Evolutionary conservation across 2,329 filamentous ascomycete genomes (phyloP), one percentile per base, ranked within the genome.

Genomic region (Neobulgaria alba): DNA sequence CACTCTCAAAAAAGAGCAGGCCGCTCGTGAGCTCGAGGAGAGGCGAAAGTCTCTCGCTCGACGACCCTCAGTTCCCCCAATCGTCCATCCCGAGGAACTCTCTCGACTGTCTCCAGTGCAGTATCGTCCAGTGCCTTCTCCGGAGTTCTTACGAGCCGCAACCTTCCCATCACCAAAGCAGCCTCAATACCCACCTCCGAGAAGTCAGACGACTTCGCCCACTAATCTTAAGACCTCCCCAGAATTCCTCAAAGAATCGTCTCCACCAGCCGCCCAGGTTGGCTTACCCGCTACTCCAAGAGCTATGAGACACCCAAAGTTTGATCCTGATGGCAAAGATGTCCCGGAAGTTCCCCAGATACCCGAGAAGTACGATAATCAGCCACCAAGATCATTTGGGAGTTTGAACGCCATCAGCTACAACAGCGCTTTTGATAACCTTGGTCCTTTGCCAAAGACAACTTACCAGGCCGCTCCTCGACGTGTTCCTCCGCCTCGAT

Each of bases 221-320:
- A 59, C 47, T 8, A 45, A 42, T 21, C 30, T 52, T 23, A 47
- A 54, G 15, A 54, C 43, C 3, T 54, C 55, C 30, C 50, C 50
- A 18, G 31, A 36, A 8, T 49, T 52, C 20, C 48, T 46, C 46
- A 69, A 66, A 57, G 72, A 74, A 59, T 71, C 70, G 46, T 59
- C 45, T 61, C 61, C 36, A 2, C 71, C 70, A 1, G 67, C 73
- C n/a, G 33, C 46, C 1, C 71, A 75, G 4, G 73, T 90, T 38
- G 89, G 88, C 0, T 72, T 95, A n/a, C 88, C 90, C 10, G 86
- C 88, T 2, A 95, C 89, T 1, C 89, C 90, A 20, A 81, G 86
- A 64, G 88, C 88, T 1, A 94, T 95, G 88, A 77, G 84, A 15
- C 78, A 93, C 58, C 75, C 77, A 1, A 78, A 85, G 32, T 79